phyloP scores from a whole-genome alignment of 2,329 filamentous ascomycete genomes.

The Apiospora pterosperma region DNA sequence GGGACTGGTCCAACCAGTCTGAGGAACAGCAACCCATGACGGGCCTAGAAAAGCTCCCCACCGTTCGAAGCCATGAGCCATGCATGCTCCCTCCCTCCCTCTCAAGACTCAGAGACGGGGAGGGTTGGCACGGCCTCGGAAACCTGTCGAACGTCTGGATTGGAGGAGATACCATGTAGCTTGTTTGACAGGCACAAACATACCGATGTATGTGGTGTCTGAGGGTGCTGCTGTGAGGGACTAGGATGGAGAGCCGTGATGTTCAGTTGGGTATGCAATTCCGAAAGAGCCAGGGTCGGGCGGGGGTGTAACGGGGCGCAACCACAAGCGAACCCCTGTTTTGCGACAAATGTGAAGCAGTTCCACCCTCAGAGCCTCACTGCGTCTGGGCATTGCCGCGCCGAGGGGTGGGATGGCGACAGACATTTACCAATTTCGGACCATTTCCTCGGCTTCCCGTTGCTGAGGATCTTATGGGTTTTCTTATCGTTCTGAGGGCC shows the following conservation, averaged over 20 bases:
- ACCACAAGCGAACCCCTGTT: slow-evolving; percentile 11
- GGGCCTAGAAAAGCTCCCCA: background rate
- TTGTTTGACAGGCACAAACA: slow-evolving; percentile 17
- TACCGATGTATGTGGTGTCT: slow-evolving; percentile 4
- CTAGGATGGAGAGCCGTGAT: background rate
- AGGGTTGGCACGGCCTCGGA: slow-evolving; percentile 5
- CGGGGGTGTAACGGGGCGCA: slow-evolving; percentile 1
- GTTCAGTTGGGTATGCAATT: background rate
- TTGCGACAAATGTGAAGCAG: slow-evolving; percentile 15
- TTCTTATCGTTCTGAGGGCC: background rate
- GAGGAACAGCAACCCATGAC: background rate
- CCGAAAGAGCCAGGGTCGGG: slow-evolving; percentile 3
- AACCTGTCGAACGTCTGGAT: background rate
- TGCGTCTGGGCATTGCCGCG: background rate
- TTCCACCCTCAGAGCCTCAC: slow-evolving; percentile 11
- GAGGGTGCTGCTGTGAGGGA: slow-evolving; percentile 3
- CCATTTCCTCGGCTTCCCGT: background rate
- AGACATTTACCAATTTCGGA: background rate
- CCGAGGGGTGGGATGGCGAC: slow-evolving; percentile 14
- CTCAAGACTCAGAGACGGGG: background rate
- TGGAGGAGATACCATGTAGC: slow-evolving; percentile 6
- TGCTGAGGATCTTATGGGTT: background rate
- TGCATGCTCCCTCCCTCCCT: background rate
- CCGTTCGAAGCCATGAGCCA: background rate
- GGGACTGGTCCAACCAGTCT: background rate